Evolutionary conservation across 2,329 filamentous ascomycete species (phyloP), one percentile per base, ranked within the genome.

Genomic region (Aspergillus sp.): DNA sequence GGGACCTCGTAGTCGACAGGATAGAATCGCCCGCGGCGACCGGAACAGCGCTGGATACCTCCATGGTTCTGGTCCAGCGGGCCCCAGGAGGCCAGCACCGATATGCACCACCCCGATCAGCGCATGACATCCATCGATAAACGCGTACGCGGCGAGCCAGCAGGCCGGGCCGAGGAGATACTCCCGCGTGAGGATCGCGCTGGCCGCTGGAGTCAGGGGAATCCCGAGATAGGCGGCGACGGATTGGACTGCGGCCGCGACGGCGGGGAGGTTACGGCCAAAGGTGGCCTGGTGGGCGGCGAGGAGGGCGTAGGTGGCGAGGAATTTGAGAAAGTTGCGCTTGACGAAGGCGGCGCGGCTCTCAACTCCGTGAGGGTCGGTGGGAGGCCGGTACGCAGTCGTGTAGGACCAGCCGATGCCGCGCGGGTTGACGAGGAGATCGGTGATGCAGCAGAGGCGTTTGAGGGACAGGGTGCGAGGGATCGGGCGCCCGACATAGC

Each of bases 21-120:
- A 40, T n/a, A 59, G 46, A 4, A 59, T 20, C 36, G 53, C 44
- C 14, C 38, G 48, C 29, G 42, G 43, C n/a, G 57, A 48, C 3
- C 57, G 55, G 40, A 59, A 59, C 3, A 55, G 46, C 19, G 50
- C 42, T 3, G 57, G 57, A 48, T 59, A 58, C 57, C 58, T 59
- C 57, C 57, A 59, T 32, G 57, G 53, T 23, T 59, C 57, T 4
- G 52, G 42, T 3, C 48, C 45, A 5, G 56, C 11, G 11, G 47
- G 10, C 17, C 48, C 32, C 11, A 58, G 23, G 6, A 47, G 19
- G 16, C 48, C 51, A 13, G 57, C 55, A 3, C 32, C 47, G 20
- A 57, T 21, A 4, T 58, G 29, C 16, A 41, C 51, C 5, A 41
- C 20, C 3, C 41, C 40, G 13, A 29, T 10, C 25, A 29, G 25